These are phyloP conservation scores for Aspergillus amoenus DNA, from an alignment of 2,329 filamentous ascomycete species.

Conservation along the genomic window DNA sequence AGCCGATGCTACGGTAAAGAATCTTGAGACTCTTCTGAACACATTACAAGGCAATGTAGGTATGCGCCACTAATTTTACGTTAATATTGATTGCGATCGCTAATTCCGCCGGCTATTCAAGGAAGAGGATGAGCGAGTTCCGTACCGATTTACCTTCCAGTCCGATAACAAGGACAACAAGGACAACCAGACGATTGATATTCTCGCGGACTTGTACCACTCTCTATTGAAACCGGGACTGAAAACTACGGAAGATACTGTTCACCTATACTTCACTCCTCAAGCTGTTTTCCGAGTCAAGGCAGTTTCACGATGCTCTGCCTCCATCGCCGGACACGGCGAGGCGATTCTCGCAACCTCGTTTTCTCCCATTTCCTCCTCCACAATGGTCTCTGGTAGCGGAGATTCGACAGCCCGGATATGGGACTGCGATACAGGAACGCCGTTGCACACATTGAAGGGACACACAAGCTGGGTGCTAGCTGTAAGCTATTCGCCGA, in stretches of 20 bases:
- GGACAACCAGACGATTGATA: constrained; percentile 43
- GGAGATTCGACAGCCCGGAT: constrained; percentile 89
- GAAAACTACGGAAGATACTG: constrained; percentile 60
- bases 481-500: constrained; percentile 81
- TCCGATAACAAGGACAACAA: constrained; percentile 28
- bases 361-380: constrained; percentile 78
- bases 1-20: constrained; percentile 82
- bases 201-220: constrained; percentile 50
- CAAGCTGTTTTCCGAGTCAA: constrained; percentile 94
- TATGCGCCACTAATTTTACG: constrained; percentile 11
- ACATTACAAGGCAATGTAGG: constrained; percentile 73
- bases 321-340: constrained; percentile 85
- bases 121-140: constrained; percentile 62
- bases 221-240: constrained; percentile 51
- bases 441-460: constrained; percentile 78
- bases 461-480: constrained; percentile 91
- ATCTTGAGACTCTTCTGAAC: constrained; percentile 83
- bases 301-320: constrained; percentile 84
- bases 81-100: not conserved
- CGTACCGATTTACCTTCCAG: constrained; percentile 65
- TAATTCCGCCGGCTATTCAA: constrained; percentile 21
- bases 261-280: constrained; percentile 67
- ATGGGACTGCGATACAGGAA: constrained; percentile 94
- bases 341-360: constrained; percentile 84
- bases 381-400: constrained; percentile 79